phyloP scores from a whole-genome alignment of 331 rosid genomes.

The Telfairia occidentalis region DNA sequence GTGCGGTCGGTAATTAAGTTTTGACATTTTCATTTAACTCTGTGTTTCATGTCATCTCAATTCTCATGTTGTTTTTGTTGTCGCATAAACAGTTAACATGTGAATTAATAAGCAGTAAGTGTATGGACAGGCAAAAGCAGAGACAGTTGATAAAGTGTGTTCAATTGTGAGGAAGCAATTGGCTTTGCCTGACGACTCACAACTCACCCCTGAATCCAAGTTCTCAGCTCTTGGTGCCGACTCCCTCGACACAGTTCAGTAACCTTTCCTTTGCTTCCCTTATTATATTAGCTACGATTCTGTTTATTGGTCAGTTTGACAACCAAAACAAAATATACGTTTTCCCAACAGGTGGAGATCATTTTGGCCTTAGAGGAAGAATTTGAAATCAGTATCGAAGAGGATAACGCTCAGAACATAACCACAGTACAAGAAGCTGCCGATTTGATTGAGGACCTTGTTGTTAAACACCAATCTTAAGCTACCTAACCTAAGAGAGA shows the following conservation, averaged over 20 bases:
- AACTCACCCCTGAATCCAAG: slow-evolving; percentile 56
- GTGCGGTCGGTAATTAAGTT: slow-evolving; percentile 22
- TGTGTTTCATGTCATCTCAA: too few species aligned
- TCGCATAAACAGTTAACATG: too few species aligned
- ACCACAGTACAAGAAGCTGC: slow-evolving; percentile 73
- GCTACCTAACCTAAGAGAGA: too few species aligned
- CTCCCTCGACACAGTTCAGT: slow-evolving; percentile 62
- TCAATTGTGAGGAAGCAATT: slow-evolving; percentile 66
- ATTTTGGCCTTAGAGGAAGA: slow-evolving; percentile 73
- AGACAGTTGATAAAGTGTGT: slow-evolving; percentile 60
- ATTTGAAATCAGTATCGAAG: slow-evolving; percentile 50
- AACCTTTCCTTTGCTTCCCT: too few species aligned
- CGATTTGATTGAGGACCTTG: slow-evolving; percentile 59
- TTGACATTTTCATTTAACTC: too few species aligned
- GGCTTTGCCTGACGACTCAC: slow-evolving; percentile 45
- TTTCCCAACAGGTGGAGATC: slow-evolving; percentile 56
- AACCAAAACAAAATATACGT: too few species aligned
- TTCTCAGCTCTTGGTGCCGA: slow-evolving; percentile 70
- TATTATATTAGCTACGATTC: too few species aligned
- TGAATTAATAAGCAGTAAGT: too few species aligned
- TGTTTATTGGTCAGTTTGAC: too few species aligned
- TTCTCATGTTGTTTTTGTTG: too few species aligned
- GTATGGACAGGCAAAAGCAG: slow-evolving; percentile 48
- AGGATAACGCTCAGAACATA: slow-evolving; percentile 51
- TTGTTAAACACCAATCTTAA: slow-evolving; percentile 36